Base-by-base conservation (phyloP, 2,329 filamentous ascomycete species). In the Rutstroemia sp. region DNA sequence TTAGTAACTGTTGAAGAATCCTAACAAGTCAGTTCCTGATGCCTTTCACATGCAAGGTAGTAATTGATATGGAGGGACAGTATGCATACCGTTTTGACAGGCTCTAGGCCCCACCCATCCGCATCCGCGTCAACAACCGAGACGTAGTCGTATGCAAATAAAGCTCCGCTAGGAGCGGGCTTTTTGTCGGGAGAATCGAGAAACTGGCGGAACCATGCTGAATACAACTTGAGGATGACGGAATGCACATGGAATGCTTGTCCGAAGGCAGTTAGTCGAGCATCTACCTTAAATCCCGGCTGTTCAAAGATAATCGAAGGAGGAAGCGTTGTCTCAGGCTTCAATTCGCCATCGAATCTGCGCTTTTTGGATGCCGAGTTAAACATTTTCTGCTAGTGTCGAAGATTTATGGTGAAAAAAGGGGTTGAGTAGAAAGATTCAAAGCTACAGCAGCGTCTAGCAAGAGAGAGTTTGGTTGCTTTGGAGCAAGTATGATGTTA, bases 111-210 rank as follows among this genome's bases (percentile, higher is more conserved):
- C 25, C 41, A 52, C 12, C 19, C 19, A 3, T n/a, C 34, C 8
- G 14, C 42, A 46, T 53, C 51, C 0, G 17, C 17, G 3, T 53
- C 51, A 10, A 39, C 12, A 9, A 41, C 34, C 9, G 3, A 19
- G 23, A 38, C 3, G 8, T 38, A 53, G 0, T 46, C 51, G 5
- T 53, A 46, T 6, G 9, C 37, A n/a, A 25, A 53, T 1, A 2
- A 2, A 16, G 16, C 27, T 7, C 6, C 2, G 2, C 5, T 2
- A 17, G 17, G 30, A 9, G 41, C 41, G 8, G 12, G 5, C 2
- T 9, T 19, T 34, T 62, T 61, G 17, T 61, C 57, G 5, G 57
- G 45, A 12, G 57, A 61, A 23, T 58, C 52, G 6, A 62, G 47
- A 9, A 58, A 62, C 3, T 34, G 58, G 10, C 34, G 21, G 34